Conservation (phyloP, 345 rosid species). For the Luvunga scandens region DNA sequence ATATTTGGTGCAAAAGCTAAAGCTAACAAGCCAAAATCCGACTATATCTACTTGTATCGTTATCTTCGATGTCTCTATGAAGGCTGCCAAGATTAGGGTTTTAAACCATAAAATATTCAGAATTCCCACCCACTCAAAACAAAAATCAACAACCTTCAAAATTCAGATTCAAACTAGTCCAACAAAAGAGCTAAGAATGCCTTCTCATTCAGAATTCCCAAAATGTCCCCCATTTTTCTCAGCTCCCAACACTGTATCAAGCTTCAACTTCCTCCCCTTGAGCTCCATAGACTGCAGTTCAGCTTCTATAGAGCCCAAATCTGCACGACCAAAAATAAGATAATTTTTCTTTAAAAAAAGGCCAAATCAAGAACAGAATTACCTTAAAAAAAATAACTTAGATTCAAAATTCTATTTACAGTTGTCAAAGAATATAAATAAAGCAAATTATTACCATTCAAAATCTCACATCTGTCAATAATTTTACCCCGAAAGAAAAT, state of each 20-base stretch:
- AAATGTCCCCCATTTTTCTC: constrained; percentile 4
- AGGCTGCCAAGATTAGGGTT: constrained; percentile 14
- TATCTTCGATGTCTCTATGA: constrained; percentile 16
- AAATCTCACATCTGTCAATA: not conserved
- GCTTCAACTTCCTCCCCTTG: constrained; percentile 18
- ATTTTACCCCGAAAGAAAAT: not conserved
- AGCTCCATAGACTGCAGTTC: constrained; percentile 25
- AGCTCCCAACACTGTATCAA: constrained; percentile 17
- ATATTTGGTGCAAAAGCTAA: constrained; percentile 13
- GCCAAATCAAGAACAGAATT: not conserved
- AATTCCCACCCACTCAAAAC: constrained; percentile 11
- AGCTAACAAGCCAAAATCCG: not conserved
- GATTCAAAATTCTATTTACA: not conserved
- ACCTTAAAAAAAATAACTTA: not conserved
- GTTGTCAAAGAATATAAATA: not conserved
- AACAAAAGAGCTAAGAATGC: constrained; percentile 6
- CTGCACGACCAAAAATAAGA: constrained; percentile 19
- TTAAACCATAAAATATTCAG: not conserved
- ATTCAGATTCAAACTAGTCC: constrained; percentile 10
- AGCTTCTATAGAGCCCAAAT: constrained; percentile 39
- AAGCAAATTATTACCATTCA: not conserved
- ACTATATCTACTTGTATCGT: not conserved
- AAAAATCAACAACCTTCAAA: constrained; percentile 17
- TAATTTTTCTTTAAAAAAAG: not conserved
- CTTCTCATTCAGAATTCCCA: constrained; percentile 15